Percentiles rank a stretch among this genome's conserved stretches.
Conservation (phyloP, 2,329 filamentous ascomycete species). For the Fusarium nematophilum region DNA sequence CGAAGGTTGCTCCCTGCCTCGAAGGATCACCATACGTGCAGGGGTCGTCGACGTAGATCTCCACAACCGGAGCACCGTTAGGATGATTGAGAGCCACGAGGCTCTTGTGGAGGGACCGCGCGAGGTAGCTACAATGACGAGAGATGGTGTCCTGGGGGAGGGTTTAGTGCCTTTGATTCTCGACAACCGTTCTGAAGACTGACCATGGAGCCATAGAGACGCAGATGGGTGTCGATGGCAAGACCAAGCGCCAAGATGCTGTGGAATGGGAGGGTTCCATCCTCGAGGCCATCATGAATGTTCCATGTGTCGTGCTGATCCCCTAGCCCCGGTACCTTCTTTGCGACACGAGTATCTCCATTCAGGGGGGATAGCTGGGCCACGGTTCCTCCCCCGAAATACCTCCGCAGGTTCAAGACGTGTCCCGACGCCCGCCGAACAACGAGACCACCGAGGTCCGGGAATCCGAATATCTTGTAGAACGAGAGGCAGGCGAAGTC, state of each 20-base stretch:
- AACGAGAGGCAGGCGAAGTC: slow-evolving; percentile 72
- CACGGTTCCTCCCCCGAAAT: slow-evolving; percentile 77
- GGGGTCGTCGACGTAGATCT: slow-evolving; percentile 64
- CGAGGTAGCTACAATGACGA: slow-evolving; percentile 66
- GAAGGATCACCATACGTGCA: slow-evolving; percentile 60
- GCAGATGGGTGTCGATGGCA: slow-evolving; percentile 66
- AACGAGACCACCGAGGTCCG: slow-evolving; percentile 71
- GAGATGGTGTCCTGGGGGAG: slow-evolving; percentile 59
- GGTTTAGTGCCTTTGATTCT: not conserved
- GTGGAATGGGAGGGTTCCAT: slow-evolving; percentile 75
- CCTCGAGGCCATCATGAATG: slow-evolving; percentile 72
- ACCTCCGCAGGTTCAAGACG: slow-evolving; percentile 65
- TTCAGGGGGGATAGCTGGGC: slow-evolving; percentile 58
- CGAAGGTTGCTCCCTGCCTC: slow-evolving; percentile 70
- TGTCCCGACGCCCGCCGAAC: slow-evolving; percentile 67
- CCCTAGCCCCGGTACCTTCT: slow-evolving; percentile 56
- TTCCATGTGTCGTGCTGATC: slow-evolving; percentile 51
- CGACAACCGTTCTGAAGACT: not conserved
- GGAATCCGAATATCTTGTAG: slow-evolving; percentile 76
- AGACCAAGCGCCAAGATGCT: slow-evolving; percentile 71
- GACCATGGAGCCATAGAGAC: slow-evolving; percentile 67
- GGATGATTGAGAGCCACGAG: slow-evolving; percentile 61
- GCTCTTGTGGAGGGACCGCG: slow-evolving; percentile 59
- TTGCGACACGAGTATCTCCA: slow-evolving; percentile 36
- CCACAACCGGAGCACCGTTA: slow-evolving; percentile 63